These are phyloP conservation scores for Panicum miliaceum DNA, from an alignment of 176 grass and related monocot genomes.

Conservation along the genomic window DNA sequence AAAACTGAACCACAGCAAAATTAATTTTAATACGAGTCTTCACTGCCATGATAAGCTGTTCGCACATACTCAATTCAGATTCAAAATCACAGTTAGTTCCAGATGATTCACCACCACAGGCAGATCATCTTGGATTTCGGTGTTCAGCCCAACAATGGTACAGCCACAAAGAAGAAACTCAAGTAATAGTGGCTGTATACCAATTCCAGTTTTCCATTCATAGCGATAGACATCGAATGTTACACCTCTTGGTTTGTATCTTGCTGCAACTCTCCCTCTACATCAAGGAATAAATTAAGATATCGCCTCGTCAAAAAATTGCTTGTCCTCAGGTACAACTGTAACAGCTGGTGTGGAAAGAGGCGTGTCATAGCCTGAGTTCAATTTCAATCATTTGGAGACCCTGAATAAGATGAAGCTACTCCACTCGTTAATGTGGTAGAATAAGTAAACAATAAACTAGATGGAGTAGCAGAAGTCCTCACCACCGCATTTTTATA, in stretches of 20 bases:
- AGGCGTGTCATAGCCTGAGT: background rate
- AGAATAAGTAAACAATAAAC: background rate
- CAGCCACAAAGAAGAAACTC: background rate
- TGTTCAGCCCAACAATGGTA: background rate
- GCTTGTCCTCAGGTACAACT: background rate
- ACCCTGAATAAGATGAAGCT: conserved; percentile 3
- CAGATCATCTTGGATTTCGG: background rate
- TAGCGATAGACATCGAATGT: background rate
- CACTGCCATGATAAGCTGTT: background rate
- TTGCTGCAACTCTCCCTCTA: background rate
- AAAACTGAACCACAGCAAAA: background rate
- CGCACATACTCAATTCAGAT: background rate
- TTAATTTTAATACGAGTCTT: background rate
- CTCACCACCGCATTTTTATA: conserved; percentile 24
- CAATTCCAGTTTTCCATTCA: background rate
- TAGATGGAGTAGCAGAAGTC: background rate
- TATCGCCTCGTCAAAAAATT: conserved; percentile 16
- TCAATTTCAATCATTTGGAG: background rate
- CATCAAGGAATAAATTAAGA: background rate
- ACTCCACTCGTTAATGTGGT: background rate
- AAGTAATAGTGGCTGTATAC: background rate
- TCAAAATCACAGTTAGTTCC: background rate
- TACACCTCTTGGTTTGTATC: background rate
- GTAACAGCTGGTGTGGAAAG: background rate
- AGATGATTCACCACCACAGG: background rate